Conservation (phyloP, 2,329 filamentous ascomycete genomes). For the Exophiala lecanii-corni region DNA sequence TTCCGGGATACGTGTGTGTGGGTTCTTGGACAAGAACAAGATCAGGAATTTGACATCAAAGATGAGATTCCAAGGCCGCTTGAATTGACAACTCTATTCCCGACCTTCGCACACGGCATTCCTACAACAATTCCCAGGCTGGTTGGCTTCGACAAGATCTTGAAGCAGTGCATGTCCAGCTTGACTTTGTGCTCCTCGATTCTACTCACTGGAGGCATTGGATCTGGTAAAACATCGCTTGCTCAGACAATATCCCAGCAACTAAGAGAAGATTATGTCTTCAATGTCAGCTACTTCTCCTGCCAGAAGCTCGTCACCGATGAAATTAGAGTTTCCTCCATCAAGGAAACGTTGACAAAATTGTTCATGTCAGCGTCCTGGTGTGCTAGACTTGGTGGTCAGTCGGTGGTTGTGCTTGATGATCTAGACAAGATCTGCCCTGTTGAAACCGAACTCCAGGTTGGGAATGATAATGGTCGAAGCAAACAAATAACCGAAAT, state of each 20-base stretch:
- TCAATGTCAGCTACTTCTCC: conserved; percentile 78
- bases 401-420: conserved; percentile 79
- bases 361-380: conserved; percentile 87
- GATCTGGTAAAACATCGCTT: conserved; percentile 82
- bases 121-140: conserved; percentile 54
- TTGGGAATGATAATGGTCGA: conserved; percentile 86
- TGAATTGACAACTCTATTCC: conserved; percentile 37
- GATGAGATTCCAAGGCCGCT: conserved; percentile 63
- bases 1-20: conserved; percentile 46
- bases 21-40: conserved; percentile 73
- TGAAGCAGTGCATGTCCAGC: conserved; percentile 68
- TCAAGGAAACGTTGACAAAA: conserved; percentile 81
- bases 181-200: conserved; percentile 84
- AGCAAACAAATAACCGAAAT: conserved; percentile 90
- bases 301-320: conserved; percentile 86
- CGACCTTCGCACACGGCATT: conserved; percentile 53
- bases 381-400: conserved; percentile 82
- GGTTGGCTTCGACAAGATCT: conserved; percentile 77
- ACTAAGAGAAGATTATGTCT: conserved; percentile 68
- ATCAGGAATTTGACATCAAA: conserved; percentile 70
- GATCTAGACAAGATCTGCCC: conserved; percentile 92
- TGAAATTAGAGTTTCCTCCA: conserved; percentile 79
- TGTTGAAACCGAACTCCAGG: conserved; percentile 87
- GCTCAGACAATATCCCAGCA: conserved; percentile 70
- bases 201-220: conserved; percentile 80